These are phyloP conservation scores for Calonectria multiphialidica DNA, from an alignment of 2,329 filamentous ascomycete genomes.

Conservation along the genomic window DNA sequence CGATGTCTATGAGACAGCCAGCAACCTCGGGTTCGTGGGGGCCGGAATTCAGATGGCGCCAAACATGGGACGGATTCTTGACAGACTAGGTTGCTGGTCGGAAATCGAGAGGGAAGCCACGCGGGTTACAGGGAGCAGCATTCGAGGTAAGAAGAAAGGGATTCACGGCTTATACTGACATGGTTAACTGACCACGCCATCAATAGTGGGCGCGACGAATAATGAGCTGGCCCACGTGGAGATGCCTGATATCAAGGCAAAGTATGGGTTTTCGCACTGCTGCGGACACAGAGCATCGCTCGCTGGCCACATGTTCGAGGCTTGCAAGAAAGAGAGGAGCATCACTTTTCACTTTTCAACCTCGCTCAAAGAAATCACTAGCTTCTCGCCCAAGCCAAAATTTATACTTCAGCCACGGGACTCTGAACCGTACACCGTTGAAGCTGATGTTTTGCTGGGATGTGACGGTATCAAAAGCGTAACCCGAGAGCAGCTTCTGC, in stretches of 20 bases:
- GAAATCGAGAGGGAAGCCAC: slow-evolving; percentile 60
- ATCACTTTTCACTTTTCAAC: slow-evolving; percentile 76
- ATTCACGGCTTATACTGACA: not conserved
- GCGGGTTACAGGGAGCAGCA: slow-evolving; percentile 44
- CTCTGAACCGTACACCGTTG: slow-evolving; percentile 24
- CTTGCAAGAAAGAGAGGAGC: slow-evolving; percentile 71
- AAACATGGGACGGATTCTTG: slow-evolving; percentile 83
- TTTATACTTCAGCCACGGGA: slow-evolving; percentile 38
- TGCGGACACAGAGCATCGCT: slow-evolving; percentile 82
- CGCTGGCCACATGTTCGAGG: slow-evolving; percentile 76
- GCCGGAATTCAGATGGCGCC: slow-evolving; percentile 88
- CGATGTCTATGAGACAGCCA: slow-evolving; percentile 43
- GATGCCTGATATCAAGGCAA: slow-evolving; percentile 74
- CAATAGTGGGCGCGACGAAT: slow-evolving; percentile 75
- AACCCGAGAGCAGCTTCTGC: slow-evolving; percentile 64
- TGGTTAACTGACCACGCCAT: not conserved
- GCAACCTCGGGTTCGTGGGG: slow-evolving; percentile 65
- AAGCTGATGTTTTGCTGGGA: slow-evolving; percentile 64
- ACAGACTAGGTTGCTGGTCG: slow-evolving; percentile 79
- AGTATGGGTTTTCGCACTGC: slow-evolving; percentile 83
- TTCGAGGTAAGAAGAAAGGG: slow-evolving; percentile 39
- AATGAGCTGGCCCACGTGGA: slow-evolving; percentile 78
- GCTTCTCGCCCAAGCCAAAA: slow-evolving; percentile 36
- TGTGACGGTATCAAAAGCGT: slow-evolving; percentile 67
- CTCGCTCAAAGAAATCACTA: slow-evolving; percentile 41